A percentile compares a stretch with the other conserved stretches of the same genome.
These are phyloP conservation scores for Cyclocybe aegerita DNA, from an alignment of 768 basidiomycete species.

Conservation along the genomic window DNA sequence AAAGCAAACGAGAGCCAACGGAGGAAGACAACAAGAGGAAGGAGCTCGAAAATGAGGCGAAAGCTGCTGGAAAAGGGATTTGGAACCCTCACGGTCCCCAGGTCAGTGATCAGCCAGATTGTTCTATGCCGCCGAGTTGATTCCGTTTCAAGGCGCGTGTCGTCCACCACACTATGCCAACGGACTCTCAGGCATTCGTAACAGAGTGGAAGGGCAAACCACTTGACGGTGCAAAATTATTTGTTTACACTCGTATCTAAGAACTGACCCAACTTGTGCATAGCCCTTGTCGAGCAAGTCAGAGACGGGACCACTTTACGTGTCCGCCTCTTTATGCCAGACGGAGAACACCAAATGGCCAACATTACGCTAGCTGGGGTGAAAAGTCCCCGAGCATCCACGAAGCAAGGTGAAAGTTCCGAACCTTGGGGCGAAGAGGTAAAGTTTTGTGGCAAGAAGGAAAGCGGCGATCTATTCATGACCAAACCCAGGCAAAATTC, in stretches of 20 bases:
- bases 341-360: conserved; percentile 86
- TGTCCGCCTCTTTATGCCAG: conserved; percentile 83
- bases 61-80: conserved; percentile 69
- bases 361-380: conserved; percentile 86
- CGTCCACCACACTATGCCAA: conserved; percentile 86
- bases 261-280: conserved; percentile 5
- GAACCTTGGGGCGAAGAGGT: conserved; percentile 93
- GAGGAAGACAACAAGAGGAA: conserved; percentile 74
- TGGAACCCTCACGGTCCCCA: conserved; percentile 85
- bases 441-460: conserved; percentile 18
- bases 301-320: conserved; percentile 91
- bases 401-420: conserved; percentile 72
- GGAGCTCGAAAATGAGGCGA: conserved; percentile 78
- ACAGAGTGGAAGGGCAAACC: conserved; percentile 89
- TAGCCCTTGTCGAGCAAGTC: conserved; percentile 92
- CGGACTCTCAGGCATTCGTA: conserved; percentile 86
- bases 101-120: conserved; percentile 32
- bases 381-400: conserved; percentile 67
- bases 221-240: conserved; percentile 63
- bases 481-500: conserved; percentile 72
- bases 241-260: background rate
- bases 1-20: conserved; percentile 77
- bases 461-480: conserved; percentile 9
- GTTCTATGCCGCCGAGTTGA: conserved; percentile 1
- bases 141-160: conserved; percentile 52